A percentile compares a stretch with the other conserved stretches of the same genome.
Conservation (phyloP, 768 basidiomycete species). For the Lepiota subincarnata region DNA sequence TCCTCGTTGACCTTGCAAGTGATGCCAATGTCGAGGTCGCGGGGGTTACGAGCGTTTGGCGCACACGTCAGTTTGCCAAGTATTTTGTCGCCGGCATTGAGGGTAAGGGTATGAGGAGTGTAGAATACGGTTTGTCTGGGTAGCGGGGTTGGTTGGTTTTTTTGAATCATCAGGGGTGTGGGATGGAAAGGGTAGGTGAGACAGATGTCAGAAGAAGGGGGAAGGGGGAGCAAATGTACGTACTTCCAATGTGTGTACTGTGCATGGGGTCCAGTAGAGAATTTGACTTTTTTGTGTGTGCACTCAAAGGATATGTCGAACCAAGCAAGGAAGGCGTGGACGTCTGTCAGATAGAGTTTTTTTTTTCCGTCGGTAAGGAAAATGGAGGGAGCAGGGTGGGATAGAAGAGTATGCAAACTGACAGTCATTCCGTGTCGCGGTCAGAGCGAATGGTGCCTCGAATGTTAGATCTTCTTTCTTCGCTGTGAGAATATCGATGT, state of each 20-base stretch:
- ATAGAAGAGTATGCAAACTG: slow-evolving; percentile 24
- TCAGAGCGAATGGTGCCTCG: slow-evolving; percentile 71
- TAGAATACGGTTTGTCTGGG: slow-evolving; percentile 96
- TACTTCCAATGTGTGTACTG: slow-evolving; percentile 97
- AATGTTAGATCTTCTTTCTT: slow-evolving; percentile 96
- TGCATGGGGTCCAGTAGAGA: slow-evolving; percentile 97
- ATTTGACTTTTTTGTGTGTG: slow-evolving; percentile 92
- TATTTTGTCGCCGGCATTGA: slow-evolving; percentile 70
- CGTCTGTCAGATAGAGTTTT: slow-evolving; percentile 46
- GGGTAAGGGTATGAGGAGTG: slow-evolving; percentile 72
- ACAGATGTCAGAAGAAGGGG: too few species aligned
- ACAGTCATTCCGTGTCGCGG: slow-evolving; percentile 90
- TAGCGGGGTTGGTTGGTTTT: neutral
- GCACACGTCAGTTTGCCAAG: slow-evolving; percentile 70
- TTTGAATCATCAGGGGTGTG: neutral
- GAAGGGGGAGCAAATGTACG: slow-evolving; percentile 26
- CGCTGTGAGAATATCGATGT: slow-evolving; percentile 86
- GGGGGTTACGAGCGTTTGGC: slow-evolving; percentile 90
- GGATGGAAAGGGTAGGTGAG: too few species aligned
- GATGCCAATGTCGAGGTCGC: slow-evolving; percentile 90
- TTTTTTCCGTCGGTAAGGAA: neutral
- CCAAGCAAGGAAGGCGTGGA: slow-evolving; percentile 99
- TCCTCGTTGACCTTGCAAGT: slow-evolving; percentile 51
- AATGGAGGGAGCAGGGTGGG: neutral
- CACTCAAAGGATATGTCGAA: slow-evolving; percentile 96